phyloP scores from a whole-genome alignment of 257 asterid species.

The Ilex aquifolium region DNA sequence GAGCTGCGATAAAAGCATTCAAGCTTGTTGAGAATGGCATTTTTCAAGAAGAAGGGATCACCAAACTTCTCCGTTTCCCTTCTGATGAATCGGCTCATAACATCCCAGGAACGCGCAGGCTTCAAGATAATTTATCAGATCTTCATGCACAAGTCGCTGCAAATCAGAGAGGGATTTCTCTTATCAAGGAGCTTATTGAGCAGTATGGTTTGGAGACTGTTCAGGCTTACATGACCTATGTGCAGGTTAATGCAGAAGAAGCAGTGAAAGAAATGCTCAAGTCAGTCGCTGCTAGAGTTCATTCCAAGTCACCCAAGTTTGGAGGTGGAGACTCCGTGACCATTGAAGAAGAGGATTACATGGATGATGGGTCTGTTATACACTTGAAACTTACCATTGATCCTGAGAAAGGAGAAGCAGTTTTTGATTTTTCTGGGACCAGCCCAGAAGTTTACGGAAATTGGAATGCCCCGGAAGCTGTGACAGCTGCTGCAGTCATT shows the following conservation, averaged over 20 bases:
- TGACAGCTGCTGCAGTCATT: constrained; percentile 91
- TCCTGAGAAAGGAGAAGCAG: constrained; percentile 66
- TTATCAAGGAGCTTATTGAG: constrained; percentile 87
- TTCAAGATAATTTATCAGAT: constrained; percentile 90
- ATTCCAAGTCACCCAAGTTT: constrained; percentile 22
- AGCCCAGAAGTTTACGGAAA: constrained; percentile 95
- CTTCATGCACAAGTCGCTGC: constrained; percentile 98
- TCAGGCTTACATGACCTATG: constrained; percentile 87
- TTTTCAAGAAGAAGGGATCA: constrained; percentile 90
- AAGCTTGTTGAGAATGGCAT: constrained; percentile 82
- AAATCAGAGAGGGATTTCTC: constrained; percentile 88
- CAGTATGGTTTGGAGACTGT: constrained; percentile 81
- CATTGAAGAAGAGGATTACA: constrained; percentile 86
- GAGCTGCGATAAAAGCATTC: constrained; percentile 95
- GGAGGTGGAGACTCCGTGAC: constrained; percentile 36
- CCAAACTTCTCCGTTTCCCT: constrained; percentile 60
- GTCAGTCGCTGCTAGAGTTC: constrained; percentile 56
- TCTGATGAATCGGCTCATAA: constrained; percentile 43
- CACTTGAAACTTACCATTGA: constrained; percentile 75
- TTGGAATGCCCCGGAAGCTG: constrained; percentile 99
- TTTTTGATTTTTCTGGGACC: constrained; percentile 84
- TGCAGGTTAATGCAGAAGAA: constrained; percentile 86
- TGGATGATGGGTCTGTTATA: constrained; percentile 90
- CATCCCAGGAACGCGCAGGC: constrained; percentile 87
- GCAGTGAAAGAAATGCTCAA: constrained; percentile 97